Evolutionary conservation across 2,329 filamentous ascomycete genomes (phyloP), one percentile per base, ranked within the genome.

Genomic region (Fonsecaea multimorphosa): DNA sequence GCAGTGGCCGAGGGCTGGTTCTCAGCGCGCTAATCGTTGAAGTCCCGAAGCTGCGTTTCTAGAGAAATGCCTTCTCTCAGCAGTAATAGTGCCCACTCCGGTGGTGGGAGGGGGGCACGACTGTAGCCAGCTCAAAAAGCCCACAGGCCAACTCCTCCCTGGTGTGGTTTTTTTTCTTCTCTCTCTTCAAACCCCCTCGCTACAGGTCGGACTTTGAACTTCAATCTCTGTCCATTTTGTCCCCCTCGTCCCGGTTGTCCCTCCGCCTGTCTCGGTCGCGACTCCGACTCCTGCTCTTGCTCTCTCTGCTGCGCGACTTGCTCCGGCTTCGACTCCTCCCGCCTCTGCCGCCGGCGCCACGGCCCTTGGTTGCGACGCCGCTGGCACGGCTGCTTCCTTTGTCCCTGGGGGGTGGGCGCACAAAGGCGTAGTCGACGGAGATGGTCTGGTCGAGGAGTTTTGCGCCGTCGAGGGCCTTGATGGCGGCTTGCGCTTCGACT

Each of bases 381-480:
- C 70, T 75, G 29, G 75, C 77, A 55, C 71, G 74, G 63, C 81
- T 80, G 63, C 81, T 80, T 32, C 74, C 76, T 70, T 82, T 82
- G 67, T 79, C 79, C 51, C 82, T 78, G 5, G 81, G 84, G n/a
- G 87, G 84, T 29, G 85, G 86, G 55, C 87, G 81, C 58, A 89
- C 87, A 73, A 89, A 89, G 1, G 87, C 87, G 70, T 85, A 89
- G 76, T 89, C 87, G 53, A 89, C 87, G 14, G 78, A 77, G 66
- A 89, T 82, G n/a, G 86, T 87, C 76, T 89, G 86, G 68, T 89
- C 87, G 31, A 89, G 84, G 57, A 89, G 76, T 74, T 89, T 86
- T 59, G 83, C 77, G 53, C 82, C 85, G 69, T 89, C 85, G 27
- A 86, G 83, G 67, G 83, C 84, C 73, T 87, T 83, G 74, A 89